Percentiles rank a stretch among this genome's conserved stretches.
These are phyloP conservation scores for Gonapodya sp. DNA, from an alignment of 192 early-diverging fungal species.

Conservation along the genomic window DNA sequence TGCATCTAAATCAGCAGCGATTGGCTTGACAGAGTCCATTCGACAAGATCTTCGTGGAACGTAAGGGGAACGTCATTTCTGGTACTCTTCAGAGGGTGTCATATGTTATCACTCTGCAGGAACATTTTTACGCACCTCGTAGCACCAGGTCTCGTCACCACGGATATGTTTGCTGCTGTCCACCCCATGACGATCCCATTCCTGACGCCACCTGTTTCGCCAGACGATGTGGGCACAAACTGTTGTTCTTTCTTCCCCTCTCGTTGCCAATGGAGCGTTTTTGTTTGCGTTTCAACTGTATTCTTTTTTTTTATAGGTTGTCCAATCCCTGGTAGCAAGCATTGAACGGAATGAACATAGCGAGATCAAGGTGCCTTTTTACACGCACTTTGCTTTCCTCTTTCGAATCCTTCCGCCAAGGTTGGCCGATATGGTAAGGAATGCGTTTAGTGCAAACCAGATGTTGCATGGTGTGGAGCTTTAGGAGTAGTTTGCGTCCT, in stretches of 20 bases:
- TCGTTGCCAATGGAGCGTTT: too few species aligned
- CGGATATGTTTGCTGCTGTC: conserved; percentile 63
- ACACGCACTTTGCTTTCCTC: background rate
- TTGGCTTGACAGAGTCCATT: conserved; percentile 60
- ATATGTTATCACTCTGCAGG: conserved; percentile 21
- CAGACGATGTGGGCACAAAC: conserved; percentile 36
- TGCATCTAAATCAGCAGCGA: conserved; percentile 68
- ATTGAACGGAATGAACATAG: background rate
- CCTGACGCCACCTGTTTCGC: conserved; percentile 50
- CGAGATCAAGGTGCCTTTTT: background rate
- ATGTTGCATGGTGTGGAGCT: background rate
- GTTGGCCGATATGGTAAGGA: background rate
- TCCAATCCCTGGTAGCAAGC: background rate
- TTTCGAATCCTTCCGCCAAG: background rate
- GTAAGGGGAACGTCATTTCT: conserved; percentile 29
- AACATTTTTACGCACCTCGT: conserved; percentile 61
- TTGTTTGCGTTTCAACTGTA: too few species aligned
- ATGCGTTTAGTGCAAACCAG: background rate
- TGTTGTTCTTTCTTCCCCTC: too few species aligned
- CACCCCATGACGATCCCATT: conserved; percentile 36
- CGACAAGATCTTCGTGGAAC: conserved; percentile 58
- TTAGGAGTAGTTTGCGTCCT: background rate
- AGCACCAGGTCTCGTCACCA: conserved; percentile 60
- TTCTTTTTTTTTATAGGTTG: background rate
- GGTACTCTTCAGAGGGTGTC: too few species aligned